Percentiles rank a stretch among this genome's conserved stretches.
These are phyloP conservation scores for Pyrenophora teres DNA, from an alignment of 2,329 filamentous ascomycete species.

Conservation along the genomic window DNA sequence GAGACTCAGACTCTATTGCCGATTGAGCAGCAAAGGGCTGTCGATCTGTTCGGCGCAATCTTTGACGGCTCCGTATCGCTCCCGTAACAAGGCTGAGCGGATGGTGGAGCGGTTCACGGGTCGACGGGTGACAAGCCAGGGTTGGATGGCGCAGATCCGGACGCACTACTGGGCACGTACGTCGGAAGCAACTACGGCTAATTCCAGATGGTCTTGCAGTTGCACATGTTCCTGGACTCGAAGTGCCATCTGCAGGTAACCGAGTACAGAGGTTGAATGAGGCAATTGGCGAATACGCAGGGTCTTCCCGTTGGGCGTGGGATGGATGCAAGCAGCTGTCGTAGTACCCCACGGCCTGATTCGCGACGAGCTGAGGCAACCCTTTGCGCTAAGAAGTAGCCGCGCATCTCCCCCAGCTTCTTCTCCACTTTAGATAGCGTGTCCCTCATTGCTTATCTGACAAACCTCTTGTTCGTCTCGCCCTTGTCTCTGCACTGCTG, in stretches of 20 bases:
- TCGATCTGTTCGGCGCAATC: too few relatives aligned
- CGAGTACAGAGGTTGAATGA: neutral
- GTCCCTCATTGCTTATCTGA: constrained; percentile 19
- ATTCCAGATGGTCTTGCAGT: neutral
- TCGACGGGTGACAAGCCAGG: constrained; percentile 6
- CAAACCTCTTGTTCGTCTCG: neutral
- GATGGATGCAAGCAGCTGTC: neutral
- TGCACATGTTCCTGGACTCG: constrained; percentile 9
- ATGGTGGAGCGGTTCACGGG: constrained; percentile 10
- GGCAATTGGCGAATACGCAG: neutral
- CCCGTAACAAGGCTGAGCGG: constrained; percentile 14
- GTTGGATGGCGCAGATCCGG: constrained; percentile 5
- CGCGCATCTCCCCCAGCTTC: constrained; percentile 24
- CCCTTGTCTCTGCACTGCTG: constrained; percentile 1
- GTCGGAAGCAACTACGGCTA: too few relatives aligned
- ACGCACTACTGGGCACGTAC: constrained; percentile 3
- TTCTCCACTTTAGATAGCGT: constrained; percentile 37
- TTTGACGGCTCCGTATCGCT: neutral
- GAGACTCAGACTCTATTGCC: too few relatives aligned
- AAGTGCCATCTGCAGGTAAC: neutral
- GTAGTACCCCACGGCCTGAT: constrained; percentile 15
- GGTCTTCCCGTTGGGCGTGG: neutral
- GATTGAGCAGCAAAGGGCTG: too few relatives aligned
- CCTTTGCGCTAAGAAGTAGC: constrained; percentile 16
- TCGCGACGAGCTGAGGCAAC: neutral